Evolutionary conservation across 805 yeast species (phyloP).

Genomic region (Myxozyma mucilagina): DNA sequence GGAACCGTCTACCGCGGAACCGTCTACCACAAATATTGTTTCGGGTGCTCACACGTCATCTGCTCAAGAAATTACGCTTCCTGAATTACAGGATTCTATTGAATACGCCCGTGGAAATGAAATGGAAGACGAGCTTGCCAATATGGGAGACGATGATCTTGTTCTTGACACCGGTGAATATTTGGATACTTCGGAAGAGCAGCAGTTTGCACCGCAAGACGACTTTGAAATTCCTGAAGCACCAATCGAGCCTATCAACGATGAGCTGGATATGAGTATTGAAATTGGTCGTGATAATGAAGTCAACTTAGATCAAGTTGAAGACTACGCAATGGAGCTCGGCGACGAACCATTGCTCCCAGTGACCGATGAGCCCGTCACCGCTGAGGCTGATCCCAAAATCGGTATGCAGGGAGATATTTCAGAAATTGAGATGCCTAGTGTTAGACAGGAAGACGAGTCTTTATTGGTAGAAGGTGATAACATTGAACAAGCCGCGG

Average conservation of each 20-base stretch:
- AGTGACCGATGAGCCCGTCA: slow-evolving; percentile 5
- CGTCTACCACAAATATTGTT: slow-evolving; percentile 28
- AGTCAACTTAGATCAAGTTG: slow-evolving; percentile 17
- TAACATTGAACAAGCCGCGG: slow-evolving; percentile 12
- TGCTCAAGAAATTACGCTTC: slow-evolving; percentile 31
- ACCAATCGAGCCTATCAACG: slow-evolving; percentile 15
- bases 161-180: slow-evolving; percentile 53
- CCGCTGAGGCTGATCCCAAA: background rate
- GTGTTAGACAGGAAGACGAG: slow-evolving; percentile 12
- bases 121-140: slow-evolving; percentile 40
- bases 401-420: slow-evolving; percentile 15
- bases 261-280: slow-evolving; percentile 41
- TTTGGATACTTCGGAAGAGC: slow-evolving; percentile 30
- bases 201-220: slow-evolving; percentile 18
- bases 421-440: slow-evolving; percentile 26
- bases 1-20: slow-evolving; percentile 13
- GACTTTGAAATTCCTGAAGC: background rate
- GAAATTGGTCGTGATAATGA: slow-evolving; percentile 41
- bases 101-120: slow-evolving; percentile 61
- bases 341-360: background rate
- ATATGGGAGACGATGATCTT: slow-evolving; percentile 47
- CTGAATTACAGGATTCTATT: slow-evolving; percentile 56
- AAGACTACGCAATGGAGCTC: slow-evolving; percentile 22
- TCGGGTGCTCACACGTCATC: slow-evolving; percentile 24
- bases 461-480: background rate